Base-by-base conservation (phyloP, 2,329 filamentous ascomycete species). In the Ophiostoma piceae region DNA sequence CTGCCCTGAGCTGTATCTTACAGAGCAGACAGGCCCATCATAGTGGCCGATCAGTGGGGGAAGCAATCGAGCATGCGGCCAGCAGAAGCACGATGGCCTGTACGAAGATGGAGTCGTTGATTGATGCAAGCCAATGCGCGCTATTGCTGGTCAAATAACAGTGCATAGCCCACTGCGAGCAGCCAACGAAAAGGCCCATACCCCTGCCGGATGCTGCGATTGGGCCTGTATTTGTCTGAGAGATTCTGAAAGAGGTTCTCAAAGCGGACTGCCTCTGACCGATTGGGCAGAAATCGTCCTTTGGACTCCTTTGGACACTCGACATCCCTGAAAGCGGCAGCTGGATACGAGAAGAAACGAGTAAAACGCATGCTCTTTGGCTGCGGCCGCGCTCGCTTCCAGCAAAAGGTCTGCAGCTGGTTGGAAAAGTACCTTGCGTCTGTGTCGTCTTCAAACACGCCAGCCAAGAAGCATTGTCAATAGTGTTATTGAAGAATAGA, bases 201-300 rank as follows among this genome's bases (percentile, higher is more conserved):
- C 71, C 62, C 68, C 70, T 73, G 73, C 68, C 72, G 64, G 70
- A 68, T 72, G 73, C 74, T 71, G 69, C 73, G 74, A 79, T 80
- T 80, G 79, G 79, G 75, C 72, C 76, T 76, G 51, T 77, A 78
- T 77, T 77, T 41, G 1, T 41, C 12, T 12, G 39, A 41, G 39
- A 12, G 39, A 41, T 41, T 41, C 39, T 12, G 11, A 41, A 12
- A 41, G 39, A n/a, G 16, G 19, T 47, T 47, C 43, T 76, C 74
- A 74, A 76, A 29, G 72, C 73, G 73, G 74, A 75, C 67, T 73
- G 73, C 74, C 74, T 74, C 74, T 73, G 73, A 70, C 35, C 73
- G 74, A 79, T 80, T 80, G 81, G 81, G 77, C 80, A 68, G 57
- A 37, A 65, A 43, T 47, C 43, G 5, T 47, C 43, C 16, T 47